phyloP scores from a whole-genome alignment of 768 basidiomycete genomes.

The Pholiota molesta region DNA sequence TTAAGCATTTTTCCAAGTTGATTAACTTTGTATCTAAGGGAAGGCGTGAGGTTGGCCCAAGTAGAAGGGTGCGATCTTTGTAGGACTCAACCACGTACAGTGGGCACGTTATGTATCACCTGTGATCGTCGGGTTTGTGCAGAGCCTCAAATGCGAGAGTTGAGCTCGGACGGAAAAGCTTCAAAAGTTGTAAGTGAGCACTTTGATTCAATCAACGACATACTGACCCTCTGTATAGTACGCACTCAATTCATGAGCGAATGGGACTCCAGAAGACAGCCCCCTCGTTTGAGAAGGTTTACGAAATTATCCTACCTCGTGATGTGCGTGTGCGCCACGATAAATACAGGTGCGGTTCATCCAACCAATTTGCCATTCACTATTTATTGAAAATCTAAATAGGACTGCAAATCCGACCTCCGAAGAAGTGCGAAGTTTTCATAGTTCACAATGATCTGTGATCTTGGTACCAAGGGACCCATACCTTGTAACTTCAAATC shows the following conservation, averaged over 20 bases:
- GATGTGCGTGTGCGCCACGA: conserved; percentile 49
- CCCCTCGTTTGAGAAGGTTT: conserved; percentile 57
- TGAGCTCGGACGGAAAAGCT: conserved; percentile 49
- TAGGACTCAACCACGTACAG: conserved; percentile 45
- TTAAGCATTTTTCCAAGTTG: not conserved
- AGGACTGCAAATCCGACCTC: conserved; percentile 39
- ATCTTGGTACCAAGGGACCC: conserved; percentile 58
- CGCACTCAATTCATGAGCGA: conserved; percentile 55
- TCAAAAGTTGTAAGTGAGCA: conserved; percentile 50
- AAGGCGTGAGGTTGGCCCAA: conserved; percentile 52
- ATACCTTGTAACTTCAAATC: conserved; percentile 59
- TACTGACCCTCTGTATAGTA: conserved; percentile 27
- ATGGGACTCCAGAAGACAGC: conserved; percentile 46
- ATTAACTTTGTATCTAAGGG: conserved; percentile 33
- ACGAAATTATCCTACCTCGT: conserved; percentile 49
- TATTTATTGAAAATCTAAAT: conserved; percentile 11
- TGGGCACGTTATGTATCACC: conserved; percentile 48
- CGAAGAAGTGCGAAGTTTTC: conserved; percentile 60
- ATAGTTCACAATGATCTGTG: conserved; percentile 72
- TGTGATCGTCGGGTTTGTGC: conserved; percentile 50
- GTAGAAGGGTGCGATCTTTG: conserved; percentile 55
- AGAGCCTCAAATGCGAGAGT: conserved; percentile 49
- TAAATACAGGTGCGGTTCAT: conserved; percentile 45
- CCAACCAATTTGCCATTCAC: not conserved
- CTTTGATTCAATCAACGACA: conserved; percentile 10